Evolutionary conservation across 2,329 filamentous ascomycete species (phyloP).

Genomic region (Xylaria sp.): DNA sequence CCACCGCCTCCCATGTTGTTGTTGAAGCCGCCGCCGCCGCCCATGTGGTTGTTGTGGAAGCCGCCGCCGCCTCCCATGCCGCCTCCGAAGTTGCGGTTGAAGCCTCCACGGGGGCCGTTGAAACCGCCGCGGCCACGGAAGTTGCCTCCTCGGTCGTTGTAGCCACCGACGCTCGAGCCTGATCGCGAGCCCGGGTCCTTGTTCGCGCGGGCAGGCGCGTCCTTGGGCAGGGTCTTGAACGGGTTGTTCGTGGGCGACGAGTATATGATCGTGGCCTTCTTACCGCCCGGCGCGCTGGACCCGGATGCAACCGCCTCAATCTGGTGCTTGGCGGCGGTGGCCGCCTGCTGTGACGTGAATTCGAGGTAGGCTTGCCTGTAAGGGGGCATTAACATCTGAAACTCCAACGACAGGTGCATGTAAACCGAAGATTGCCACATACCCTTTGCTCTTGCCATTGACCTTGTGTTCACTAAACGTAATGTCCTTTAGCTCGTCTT

Average conservation of each 20-base stretch:
- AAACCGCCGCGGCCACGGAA: constrained; percentile 38
- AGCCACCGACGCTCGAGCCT: constrained; percentile 52
- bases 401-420: not conserved
- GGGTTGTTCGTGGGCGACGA: constrained; percentile 79
- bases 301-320: constrained; percentile 65
- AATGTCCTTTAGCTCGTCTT: constrained; percentile 85
- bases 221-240: constrained; percentile 89
- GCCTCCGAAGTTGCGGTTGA: constrained; percentile 36
- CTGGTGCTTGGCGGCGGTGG: constrained; percentile 80
- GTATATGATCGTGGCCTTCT: constrained; percentile 75
- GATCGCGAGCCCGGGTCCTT: constrained; percentile 60
- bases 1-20: constrained; percentile 37
- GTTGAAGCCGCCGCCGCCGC: constrained; percentile 35
- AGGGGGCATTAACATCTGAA: constrained; percentile 7
- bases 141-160: constrained; percentile 45
- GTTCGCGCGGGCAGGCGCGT: constrained; percentile 71
- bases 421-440: constrained; percentile 38
- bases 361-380: constrained; percentile 78
- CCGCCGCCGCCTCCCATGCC: constrained; percentile 37
- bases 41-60: constrained; percentile 34
- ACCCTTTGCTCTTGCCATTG: constrained; percentile 99
- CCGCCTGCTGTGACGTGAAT: constrained; percentile 79
- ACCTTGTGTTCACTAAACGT: constrained; percentile 99
- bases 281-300: constrained; percentile 58
- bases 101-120: constrained; percentile 36